Evolutionary conservation across 768 basidiomycete genomes (phyloP).

Genomic region (Lepiota venenata): DNA sequence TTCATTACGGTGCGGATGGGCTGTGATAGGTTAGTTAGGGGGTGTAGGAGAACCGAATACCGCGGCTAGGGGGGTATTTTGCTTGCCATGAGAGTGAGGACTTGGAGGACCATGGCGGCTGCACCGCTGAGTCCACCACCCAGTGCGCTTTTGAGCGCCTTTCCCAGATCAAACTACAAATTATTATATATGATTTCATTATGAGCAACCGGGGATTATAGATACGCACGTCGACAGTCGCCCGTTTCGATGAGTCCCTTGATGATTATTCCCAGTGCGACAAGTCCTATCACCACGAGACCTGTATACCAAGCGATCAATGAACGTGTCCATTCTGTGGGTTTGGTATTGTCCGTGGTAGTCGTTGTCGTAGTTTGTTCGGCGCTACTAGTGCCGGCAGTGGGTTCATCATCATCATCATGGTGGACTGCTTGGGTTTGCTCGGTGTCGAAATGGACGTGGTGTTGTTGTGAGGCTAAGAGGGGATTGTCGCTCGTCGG

Average conservation of each 20-base stretch:
- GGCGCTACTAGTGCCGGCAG: too few species aligned
- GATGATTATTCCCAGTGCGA: conserved; percentile 50
- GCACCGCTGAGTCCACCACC: conserved; percentile 93
- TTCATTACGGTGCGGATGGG: conserved; percentile 98
- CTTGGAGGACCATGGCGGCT: conserved; percentile 94
- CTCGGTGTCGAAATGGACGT: background rate
- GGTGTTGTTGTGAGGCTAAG: conserved; percentile 9
- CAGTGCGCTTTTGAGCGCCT: conserved; percentile 76
- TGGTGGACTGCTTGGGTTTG: background rate
- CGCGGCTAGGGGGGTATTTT: background rate
- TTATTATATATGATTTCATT: background rate
- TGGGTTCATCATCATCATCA: too few species aligned
- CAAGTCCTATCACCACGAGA: conserved; percentile 30
- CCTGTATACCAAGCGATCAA: conserved; percentile 22
- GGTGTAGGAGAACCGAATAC: background rate
- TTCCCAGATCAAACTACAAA: conserved; percentile 81
- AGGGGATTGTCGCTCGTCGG: conserved; percentile 23
- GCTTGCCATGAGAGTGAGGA: conserved; percentile 76
- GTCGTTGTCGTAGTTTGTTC: too few species aligned
- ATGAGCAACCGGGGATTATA: too few species aligned
- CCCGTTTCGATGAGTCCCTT: conserved; percentile 70
- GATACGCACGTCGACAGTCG: conserved; percentile 57
- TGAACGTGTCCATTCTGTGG: background rate
- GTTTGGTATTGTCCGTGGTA: background rate
- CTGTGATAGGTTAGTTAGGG: conserved; percentile 27